A percentile compares a stretch with the other conserved stretches of the same genome.
phyloP scores from a whole-genome alignment of 2,329 filamentous ascomycete genomes.

The Cadophora gregata region DNA sequence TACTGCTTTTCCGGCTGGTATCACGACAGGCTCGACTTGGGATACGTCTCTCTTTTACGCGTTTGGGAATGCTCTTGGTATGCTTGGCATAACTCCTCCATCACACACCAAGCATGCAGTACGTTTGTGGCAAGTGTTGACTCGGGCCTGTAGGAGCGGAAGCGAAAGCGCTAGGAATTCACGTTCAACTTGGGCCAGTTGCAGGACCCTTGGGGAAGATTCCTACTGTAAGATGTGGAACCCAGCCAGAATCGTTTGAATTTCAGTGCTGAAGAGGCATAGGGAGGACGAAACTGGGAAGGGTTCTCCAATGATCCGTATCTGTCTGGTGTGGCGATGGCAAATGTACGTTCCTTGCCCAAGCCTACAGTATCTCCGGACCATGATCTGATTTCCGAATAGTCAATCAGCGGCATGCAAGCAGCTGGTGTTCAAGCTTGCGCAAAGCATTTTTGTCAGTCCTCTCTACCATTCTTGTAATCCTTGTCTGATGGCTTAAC shows the following conservation, averaged over 20 bases:
- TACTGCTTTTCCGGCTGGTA: slow-evolving; percentile 80
- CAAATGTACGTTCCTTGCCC: slow-evolving; percentile 46
- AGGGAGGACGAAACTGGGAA: slow-evolving; percentile 83
- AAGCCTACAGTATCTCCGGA: not conserved
- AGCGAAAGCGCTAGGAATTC: slow-evolving; percentile 71
- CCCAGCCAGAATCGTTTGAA: not conserved
- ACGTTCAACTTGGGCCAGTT: slow-evolving; percentile 77
- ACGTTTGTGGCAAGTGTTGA: not conserved
- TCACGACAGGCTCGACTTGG: slow-evolving; percentile 82
- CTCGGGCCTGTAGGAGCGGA: slow-evolving; percentile 65
- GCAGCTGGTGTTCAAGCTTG: slow-evolving; percentile 56
- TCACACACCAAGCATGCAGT: not conserved
- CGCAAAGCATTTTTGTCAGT: slow-evolving; percentile 61
- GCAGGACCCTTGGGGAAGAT: slow-evolving; percentile 78
- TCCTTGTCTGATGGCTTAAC: slow-evolving; percentile 37
- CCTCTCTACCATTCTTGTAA: slow-evolving; percentile 37
- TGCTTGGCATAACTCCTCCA: too few relatives aligned
- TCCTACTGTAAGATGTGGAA: slow-evolving; percentile 47
- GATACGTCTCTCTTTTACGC: slow-evolving; percentile 75
- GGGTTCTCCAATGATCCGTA: slow-evolving; percentile 83
- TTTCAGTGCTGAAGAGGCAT: slow-evolving; percentile 41
- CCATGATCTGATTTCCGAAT: slow-evolving; percentile 34
- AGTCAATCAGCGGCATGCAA: slow-evolving; percentile 66
- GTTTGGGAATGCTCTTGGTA: slow-evolving; percentile 72
- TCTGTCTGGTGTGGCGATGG: slow-evolving; percentile 67